Evolutionary conservation across 2,329 filamentous ascomycete species (phyloP), one percentile per base, ranked within the genome.

Genomic region (Coniochaeta ligniaria): DNA sequence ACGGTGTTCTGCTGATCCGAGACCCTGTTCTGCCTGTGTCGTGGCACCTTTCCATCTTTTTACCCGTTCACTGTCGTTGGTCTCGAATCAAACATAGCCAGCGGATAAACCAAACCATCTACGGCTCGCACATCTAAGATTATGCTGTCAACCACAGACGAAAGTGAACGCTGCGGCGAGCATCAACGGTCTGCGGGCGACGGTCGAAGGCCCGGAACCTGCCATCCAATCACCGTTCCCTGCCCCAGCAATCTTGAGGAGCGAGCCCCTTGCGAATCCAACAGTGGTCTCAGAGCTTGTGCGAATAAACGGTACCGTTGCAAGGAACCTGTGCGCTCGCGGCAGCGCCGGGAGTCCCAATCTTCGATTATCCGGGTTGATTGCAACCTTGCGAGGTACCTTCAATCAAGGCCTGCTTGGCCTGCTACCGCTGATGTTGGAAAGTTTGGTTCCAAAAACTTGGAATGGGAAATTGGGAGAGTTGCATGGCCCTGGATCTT

Each of bases 381-480:
- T 52, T 52, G 47, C 47, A 31, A 52, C 47, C 47, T 24, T 52
- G 47, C 43, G 24, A 47, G 20, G 43, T 26, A 47, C 41, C 41
- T 24, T 47, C 43, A 47, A 47, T 47, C 43, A 47, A 26, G 43
- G 43, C 20, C 43, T 52, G 47, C 47, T n/a, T 11, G 43, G 43
- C 20, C 43, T 52, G 47, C 47, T n/a, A n/a, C 22, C 20, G 43
- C 43, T 47, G 20, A 8, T 47, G 20, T 47, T 52, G 22, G 24
- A 31, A 52, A 31, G 16, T 52, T 52, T 31, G 47, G 47, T 52
- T n/a, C 28, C 38, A 24, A 56, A 31, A 56, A 56, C 54, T 56
- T 56, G 54, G 54, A 56, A 38, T 56, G 54, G 54, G 54, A 56
- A 56, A 56, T 56, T 56, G 54, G 54, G 17, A 56, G 24, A 52